Evolutionary conservation across 257 asterid species (phyloP).

Genomic region (Nemophila menziesii): DNA sequence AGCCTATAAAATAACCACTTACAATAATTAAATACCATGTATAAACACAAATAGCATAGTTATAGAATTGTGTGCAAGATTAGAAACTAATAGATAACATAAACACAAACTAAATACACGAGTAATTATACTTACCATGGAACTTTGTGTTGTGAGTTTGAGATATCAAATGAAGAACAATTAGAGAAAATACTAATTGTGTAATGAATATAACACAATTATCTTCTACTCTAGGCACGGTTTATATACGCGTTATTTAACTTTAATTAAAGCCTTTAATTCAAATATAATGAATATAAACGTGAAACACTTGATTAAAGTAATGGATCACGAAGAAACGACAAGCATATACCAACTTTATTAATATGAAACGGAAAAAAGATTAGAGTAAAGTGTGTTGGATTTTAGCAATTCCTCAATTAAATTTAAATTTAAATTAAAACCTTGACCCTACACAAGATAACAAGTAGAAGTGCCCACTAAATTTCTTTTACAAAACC

Average conservation of each 20-base stretch:
- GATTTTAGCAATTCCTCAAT: neutral
- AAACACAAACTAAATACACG: neutral
- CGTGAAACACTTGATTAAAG: neutral
- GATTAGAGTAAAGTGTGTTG: neutral
- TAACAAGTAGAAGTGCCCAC: neutral
- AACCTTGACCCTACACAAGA: neutral
- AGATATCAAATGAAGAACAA: neutral
- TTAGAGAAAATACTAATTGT: neutral
- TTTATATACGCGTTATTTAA: neutral
- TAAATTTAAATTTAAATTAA: too few relatives aligned
- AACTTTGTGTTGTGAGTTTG: neutral
- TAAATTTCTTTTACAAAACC: neutral
- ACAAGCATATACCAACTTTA: neutral
- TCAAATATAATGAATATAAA: neutral
- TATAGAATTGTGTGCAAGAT: neutral
- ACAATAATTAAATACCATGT: slow-evolving; percentile 16
- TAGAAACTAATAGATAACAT: neutral
- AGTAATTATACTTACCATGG: neutral
- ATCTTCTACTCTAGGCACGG: neutral
- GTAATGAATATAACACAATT: neutral
- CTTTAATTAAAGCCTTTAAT: neutral
- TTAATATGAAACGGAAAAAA: neutral
- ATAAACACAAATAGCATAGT: neutral
- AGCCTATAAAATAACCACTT: slow-evolving; percentile 28
- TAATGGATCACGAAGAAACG: neutral